Evolutionary conservation across 495 filamentous ascomycete species (phyloP), one percentile per base, ranked within the genome.

Genomic region (Trichoderma erinaceum): DNA sequence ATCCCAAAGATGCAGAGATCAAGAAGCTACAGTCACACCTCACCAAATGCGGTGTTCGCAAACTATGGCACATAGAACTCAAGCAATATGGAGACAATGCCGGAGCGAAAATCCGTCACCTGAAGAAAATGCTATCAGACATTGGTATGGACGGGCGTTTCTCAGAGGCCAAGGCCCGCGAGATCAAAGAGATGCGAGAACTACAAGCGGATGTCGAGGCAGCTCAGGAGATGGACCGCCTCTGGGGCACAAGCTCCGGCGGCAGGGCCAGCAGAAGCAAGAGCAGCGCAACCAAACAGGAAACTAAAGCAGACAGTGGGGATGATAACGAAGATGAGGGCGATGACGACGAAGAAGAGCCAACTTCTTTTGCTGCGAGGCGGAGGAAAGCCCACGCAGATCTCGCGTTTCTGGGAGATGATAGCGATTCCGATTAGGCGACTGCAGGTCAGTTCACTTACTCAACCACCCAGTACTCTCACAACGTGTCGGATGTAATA

Each of bases 1-100:
- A 68, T 44, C 85, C 89, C 0, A 85, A 92, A 68, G 88, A 94
- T 50, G 86, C 84, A 11, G 90, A 95, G 77, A 92, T 98, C 76
- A 98, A 94, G 76, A 87, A 86, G n/a, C 83, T 99, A 18, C 95
- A 99, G 78, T 85, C 86, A 25, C 92, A 92, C 78, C 83, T 99
- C 38, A 72, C 90, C 52, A 97, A 97, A 79, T 99, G 95, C 73
- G 95, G 95, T 58, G 87, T 99, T 63, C 90, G 92, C 41, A 98
- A 97, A 74, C 85, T 97, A 70, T 99, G 96, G 95, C 82, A 81
- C 46, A 86, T 88, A 67, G 92, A 97, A 78, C 83, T 99, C 65
- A 89, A 91, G 70, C 90, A 86, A 74, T 89, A 87, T 61, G 91
- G 89, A 16, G 75, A 80, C 50, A 77, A 84, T 32, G 75, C 84